Conservation (phyloP, 106 monocot genomes). For the Dendrobium nobile region DNA sequence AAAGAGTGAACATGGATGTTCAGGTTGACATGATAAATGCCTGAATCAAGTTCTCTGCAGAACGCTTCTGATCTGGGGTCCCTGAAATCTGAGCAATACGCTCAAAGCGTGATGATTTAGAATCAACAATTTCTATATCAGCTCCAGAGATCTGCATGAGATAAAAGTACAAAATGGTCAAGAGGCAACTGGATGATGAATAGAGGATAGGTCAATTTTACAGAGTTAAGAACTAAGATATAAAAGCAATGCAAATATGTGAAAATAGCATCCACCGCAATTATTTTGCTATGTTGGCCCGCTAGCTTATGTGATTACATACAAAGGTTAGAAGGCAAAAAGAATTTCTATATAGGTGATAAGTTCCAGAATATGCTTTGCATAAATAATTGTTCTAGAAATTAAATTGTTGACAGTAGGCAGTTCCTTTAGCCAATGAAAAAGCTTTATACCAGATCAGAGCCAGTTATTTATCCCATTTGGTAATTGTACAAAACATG, state of each 20-base stretch:
- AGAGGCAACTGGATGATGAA: neutral
- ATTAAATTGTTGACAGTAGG: too few species aligned
- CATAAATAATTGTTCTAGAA: too few species aligned
- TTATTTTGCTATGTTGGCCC: neutral
- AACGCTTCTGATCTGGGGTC: slow-evolving; percentile 69
- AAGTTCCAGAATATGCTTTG: too few species aligned
- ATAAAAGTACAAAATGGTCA: neutral
- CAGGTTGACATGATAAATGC: slow-evolving; percentile 91
- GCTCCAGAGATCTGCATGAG: slow-evolving; percentile 89
- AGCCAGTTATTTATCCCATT: too few species aligned
- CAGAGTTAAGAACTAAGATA: neutral
- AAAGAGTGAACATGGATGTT: slow-evolving; percentile 8
- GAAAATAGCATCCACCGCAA: neutral
- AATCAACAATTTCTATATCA: slow-evolving; percentile 76
- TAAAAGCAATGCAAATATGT: neutral
- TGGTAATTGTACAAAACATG: too few species aligned
- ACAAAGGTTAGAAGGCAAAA: too few species aligned
- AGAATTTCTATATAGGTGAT: too few species aligned
- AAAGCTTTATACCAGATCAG: too few species aligned
- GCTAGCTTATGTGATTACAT: too few species aligned
- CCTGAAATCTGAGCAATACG: slow-evolving; percentile 85
- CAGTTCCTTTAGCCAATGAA: too few species aligned
- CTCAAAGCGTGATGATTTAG: slow-evolving; percentile 65
- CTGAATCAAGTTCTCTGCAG: slow-evolving; percentile 91
- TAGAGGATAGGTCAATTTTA: neutral